phyloP scores from a whole-genome alignment of 2,329 filamentous ascomycete species.

The Ambrosiella xylebori region DNA sequence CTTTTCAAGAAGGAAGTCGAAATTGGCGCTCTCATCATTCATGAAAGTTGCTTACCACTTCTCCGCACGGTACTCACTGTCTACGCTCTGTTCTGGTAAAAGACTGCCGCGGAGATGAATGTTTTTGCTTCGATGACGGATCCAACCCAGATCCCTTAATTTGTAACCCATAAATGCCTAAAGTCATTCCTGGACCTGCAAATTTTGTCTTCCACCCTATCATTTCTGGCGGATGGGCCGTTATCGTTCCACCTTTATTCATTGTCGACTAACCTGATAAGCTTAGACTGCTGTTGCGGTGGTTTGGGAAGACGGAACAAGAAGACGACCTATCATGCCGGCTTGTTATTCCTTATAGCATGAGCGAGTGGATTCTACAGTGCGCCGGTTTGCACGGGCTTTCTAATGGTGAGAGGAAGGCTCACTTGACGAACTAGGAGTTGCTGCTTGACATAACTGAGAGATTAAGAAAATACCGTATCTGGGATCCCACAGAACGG shows the following conservation, averaged over 20 bases:
- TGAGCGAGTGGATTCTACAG: too few species aligned
- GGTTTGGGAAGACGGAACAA: conserved; percentile 17
- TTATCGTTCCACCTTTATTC: conserved; percentile 28
- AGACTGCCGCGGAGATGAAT: background rate
- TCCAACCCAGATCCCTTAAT: background rate
- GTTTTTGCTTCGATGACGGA: background rate
- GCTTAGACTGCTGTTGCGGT: conserved; percentile 22
- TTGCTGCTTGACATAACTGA: too few species aligned
- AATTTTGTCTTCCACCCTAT: conserved; percentile 18
- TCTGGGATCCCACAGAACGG: too few species aligned
- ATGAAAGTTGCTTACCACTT: conserved; percentile 25
- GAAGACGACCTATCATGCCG: background rate
- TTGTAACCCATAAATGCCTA: background rate
- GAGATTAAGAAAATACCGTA: too few species aligned
- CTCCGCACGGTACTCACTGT: conserved; percentile 26
- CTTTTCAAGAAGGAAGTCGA: conserved; percentile 22
- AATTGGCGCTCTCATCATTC: conserved; percentile 25
- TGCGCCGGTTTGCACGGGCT: too few species aligned
- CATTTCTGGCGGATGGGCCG: conserved; percentile 20
- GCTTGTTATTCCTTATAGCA: background rate
- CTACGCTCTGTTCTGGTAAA: background rate
- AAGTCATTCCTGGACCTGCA: conserved; percentile 1
- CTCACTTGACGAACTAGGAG: too few species aligned
- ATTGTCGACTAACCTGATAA: conserved; percentile 22
- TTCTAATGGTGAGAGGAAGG: too few species aligned